Evolutionary conservation across 257 asterid genomes (phyloP), one percentile per base, ranked within the genome.

Genomic region (Rhazya stricta): DNA sequence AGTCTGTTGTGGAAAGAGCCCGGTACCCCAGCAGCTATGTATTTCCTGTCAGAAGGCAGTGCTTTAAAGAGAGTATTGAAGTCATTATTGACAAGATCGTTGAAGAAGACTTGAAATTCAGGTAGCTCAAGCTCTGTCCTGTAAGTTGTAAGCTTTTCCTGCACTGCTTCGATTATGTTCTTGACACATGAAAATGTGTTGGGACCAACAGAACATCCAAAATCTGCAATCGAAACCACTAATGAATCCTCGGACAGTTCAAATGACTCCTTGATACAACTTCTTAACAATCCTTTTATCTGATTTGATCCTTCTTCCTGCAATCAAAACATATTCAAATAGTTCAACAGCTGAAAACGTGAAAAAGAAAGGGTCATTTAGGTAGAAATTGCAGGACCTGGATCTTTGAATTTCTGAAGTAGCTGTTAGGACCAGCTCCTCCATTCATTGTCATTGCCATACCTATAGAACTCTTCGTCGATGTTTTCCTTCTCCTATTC

Each of bases 131-230:
- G n/a, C n/a, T n/a, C n/a, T n/a, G n/a, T n/a, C n/a, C n/a, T n/a
- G n/a, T n/a, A n/a, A n/a, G n/a, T 77, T 32, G 11, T 13, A 19
- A 61, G 37, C 37, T 82, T 81, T 23, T 69, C 42, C 57, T 70
- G 69, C 2, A 85, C 76, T 37, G 89, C 86, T 67, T 77, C 71
- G 4, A 74, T 82, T 72, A 88, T 83, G 13, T 70, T 83, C 56
- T 75, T 81, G 73, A 84, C 77, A 8, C 86, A 85, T 10, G 83
- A 83, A 42, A 89, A 81, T 19, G 89, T 83, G 82, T 87, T 87
- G 23, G 76, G 80, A 10, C 91, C 95, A 5, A 84, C 81, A 19
- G 88, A 86, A 73, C 91, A 85, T 50, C 93, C 93, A 19, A 85
- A 85, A 58, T 86, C 91, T 34, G 87, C 93, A 54, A 85, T 80